Evolutionary conservation across 129 eudicot genomes (phyloP).

Genomic region (Escallonia herrerae): DNA sequence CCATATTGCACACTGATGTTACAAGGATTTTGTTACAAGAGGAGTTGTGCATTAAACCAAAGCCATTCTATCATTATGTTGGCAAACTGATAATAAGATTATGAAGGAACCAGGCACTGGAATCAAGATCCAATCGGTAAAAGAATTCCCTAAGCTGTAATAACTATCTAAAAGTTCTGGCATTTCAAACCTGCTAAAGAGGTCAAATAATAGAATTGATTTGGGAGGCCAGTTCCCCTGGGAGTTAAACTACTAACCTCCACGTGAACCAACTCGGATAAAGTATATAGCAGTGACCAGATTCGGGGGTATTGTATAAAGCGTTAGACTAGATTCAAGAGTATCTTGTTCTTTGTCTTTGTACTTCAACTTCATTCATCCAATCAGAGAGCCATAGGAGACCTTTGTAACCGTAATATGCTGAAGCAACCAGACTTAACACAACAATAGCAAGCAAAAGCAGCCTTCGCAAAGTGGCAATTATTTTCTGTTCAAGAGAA

Average conservation of each 20-base stretch:
- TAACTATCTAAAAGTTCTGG: too few species aligned
- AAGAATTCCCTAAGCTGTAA: too few species aligned
- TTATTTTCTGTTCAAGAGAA: conserved; percentile 45
- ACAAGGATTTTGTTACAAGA: too few species aligned
- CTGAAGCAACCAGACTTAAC: conserved; percentile 35
- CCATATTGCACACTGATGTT: too few species aligned
- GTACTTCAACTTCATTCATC: conserved; percentile 77
- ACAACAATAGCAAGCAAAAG: conserved; percentile 37
- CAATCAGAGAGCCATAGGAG: conserved; percentile 70
- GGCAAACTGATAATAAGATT: too few species aligned
- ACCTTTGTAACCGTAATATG: conserved; percentile 69
- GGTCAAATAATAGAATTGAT: neutral
- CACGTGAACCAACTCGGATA: neutral
- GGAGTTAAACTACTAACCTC: neutral
- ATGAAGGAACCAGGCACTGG: too few species aligned
- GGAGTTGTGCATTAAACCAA: too few species aligned
- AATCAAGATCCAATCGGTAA: too few species aligned
- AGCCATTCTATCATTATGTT: too few species aligned
- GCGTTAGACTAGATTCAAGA: conserved; percentile 27
- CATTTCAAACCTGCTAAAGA: too few species aligned
- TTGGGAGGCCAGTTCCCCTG: neutral
- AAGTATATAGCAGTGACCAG: neutral
- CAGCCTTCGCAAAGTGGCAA: conserved; percentile 32
- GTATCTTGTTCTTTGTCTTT: conserved; percentile 48
- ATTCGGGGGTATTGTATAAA: too few species aligned